phyloP scores from a whole-genome alignment of 2,329 filamentous ascomycete species.

The Onygenales sp. region DNA sequence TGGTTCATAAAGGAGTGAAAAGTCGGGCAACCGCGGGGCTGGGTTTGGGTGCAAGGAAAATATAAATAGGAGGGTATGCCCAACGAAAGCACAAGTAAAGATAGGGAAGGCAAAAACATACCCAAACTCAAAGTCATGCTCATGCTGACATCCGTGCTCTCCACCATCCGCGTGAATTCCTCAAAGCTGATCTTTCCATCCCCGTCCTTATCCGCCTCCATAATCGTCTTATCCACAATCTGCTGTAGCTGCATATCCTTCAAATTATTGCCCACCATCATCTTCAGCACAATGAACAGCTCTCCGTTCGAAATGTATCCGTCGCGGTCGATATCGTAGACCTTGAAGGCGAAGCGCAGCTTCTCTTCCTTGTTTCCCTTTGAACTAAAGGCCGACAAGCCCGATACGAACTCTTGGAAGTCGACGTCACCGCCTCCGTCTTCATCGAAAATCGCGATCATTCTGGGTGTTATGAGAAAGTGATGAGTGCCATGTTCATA shows the following conservation, averaged over 20 bases:
- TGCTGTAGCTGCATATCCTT: constrained; percentile 98
- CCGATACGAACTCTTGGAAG: constrained; percentile 96
- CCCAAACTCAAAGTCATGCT: constrained; percentile 61
- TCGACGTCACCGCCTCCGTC: constrained; percentile 96
- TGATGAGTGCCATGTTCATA: neutral
- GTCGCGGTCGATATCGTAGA: constrained; percentile 98
- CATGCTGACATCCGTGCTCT: constrained; percentile 70
- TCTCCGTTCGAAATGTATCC: constrained; percentile 98
- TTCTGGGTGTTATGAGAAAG: constrained; percentile 42
- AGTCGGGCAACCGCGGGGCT: no score
- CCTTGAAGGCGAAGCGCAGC: constrained; percentile 94
- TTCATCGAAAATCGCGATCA: constrained; percentile 99
- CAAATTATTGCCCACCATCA: constrained; percentile 99
- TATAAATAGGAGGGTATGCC: neutral
- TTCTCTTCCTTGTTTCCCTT: constrained; percentile 99
- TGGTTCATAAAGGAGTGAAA: neutral
- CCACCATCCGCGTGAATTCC: constrained; percentile 98
- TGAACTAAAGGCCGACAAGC: constrained; percentile 87
- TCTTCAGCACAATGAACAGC: constrained; percentile 98
- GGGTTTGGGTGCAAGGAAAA: no score
- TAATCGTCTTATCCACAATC: constrained; percentile 99
- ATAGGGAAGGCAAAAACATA: constrained; percentile 25
- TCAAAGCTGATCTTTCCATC: constrained; percentile 99
- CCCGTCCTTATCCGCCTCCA: constrained; percentile 93
- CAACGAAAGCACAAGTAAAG: neutral